Evolutionary conservation across 331 rosid species (phyloP).

Genomic region (Cydonia oblonga): DNA sequence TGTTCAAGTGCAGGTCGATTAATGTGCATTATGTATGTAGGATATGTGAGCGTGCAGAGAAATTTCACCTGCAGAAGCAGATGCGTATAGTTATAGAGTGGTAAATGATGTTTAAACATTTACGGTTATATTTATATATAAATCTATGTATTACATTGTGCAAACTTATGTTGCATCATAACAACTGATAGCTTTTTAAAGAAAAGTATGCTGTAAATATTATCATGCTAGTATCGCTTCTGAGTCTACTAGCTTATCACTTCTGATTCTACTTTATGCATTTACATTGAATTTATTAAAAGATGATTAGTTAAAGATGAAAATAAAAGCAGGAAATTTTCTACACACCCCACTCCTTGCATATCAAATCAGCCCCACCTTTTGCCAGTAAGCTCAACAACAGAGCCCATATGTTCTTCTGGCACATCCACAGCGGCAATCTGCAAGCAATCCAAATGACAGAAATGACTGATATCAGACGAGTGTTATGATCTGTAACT

Average conservation of each 20-base stretch:
- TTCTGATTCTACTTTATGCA: neutral
- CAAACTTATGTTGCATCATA: neutral
- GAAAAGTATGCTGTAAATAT: neutral
- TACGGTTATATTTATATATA: neutral
- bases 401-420: constrained; percentile 86
- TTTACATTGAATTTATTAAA: neutral
- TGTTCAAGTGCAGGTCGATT: neutral
- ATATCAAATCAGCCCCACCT: constrained; percentile 94
- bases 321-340: constrained; percentile 13
- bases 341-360: constrained; percentile 83
- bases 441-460: constrained; percentile 34
- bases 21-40: neutral
- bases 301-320: neutral
- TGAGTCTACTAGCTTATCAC: neutral
- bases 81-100: neutral
- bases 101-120: neutral
- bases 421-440: constrained; percentile 94
- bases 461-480: neutral
- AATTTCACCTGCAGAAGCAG: neutral
- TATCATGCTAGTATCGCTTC: neutral
- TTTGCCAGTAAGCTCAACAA: constrained; percentile 88
- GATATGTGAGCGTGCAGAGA: neutral
- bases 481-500: neutral
- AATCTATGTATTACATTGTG: neutral
- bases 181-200: neutral